Percentiles rank a stretch among this genome's conserved stretches.
phyloP scores from a whole-genome alignment of 2,329 filamentous ascomycete species.

The Dactylonectria macrodidyma region DNA sequence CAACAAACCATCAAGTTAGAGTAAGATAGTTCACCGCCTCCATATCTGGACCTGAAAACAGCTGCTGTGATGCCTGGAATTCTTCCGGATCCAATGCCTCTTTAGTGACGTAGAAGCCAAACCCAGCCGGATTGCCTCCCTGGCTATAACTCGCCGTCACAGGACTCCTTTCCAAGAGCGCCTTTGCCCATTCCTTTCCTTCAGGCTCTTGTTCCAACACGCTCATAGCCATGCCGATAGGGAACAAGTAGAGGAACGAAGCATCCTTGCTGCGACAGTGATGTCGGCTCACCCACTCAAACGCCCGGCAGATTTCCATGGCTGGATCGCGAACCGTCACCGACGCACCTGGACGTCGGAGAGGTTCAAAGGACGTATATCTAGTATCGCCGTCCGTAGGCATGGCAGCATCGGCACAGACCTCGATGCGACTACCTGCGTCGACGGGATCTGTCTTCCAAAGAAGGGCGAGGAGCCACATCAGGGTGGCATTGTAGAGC shows the following conservation, averaged over 20 bases:
- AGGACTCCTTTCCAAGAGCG: conserved; percentile 18
- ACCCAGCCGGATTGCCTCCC: conserved; percentile 29
- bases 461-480: conserved; percentile 38
- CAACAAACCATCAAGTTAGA: too few species aligned
- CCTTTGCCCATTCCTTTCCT: conserved; percentile 6
- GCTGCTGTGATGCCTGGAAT: conserved; percentile 21
- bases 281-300: conserved; percentile 32
- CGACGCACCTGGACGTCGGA: conserved; percentile 22
- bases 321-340: conserved; percentile 26
- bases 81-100: conserved; percentile 24
- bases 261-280: conserved; percentile 28
- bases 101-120: conserved; percentile 30
- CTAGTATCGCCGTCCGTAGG: conserved; percentile 3
- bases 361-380: conserved; percentile 23
- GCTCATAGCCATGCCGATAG: conserved; percentile 33
- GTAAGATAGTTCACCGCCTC: background rate
- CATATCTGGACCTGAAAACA: conserved; percentile 12
- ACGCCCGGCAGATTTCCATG: conserved; percentile 28
- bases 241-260: conserved; percentile 30
- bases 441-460: conserved; percentile 39
- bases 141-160: conserved; percentile 29
- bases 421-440: conserved; percentile 25
- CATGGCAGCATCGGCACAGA: conserved; percentile 9
- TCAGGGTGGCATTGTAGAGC: conserved; percentile 38
- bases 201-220: conserved; percentile 23